These are phyloP conservation scores for Avena insularis DNA, from an alignment of 176 grass and related monocot genomes.

Conservation along the genomic window DNA sequence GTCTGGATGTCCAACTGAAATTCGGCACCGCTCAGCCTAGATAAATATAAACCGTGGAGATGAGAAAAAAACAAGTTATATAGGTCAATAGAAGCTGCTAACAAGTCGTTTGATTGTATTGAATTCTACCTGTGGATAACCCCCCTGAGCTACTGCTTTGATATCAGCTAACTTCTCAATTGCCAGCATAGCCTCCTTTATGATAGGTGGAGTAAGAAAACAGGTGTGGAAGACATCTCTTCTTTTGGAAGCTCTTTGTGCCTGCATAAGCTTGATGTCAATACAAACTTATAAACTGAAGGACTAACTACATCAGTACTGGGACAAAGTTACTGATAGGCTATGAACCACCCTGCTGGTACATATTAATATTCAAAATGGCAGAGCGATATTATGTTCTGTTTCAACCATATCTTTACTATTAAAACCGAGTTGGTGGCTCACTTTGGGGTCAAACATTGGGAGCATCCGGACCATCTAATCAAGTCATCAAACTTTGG, in stretches of 20 bases:
- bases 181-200: conserved; percentile 66
- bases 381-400: not conserved
- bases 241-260: conserved; percentile 61
- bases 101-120: conserved; percentile 22
- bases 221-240: conserved; percentile 77
- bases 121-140: conserved; percentile 80
- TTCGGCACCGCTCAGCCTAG: conserved; percentile 83
- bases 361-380: conserved; percentile 1
- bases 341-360: not conserved
- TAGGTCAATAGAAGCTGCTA: conserved; percentile 16
- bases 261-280: conserved; percentile 51
- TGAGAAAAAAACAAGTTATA: conserved; percentile 30
- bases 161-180: conserved; percentile 80
- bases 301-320: conserved; percentile 11
- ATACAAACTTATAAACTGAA: not conserved
- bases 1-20: conserved; percentile 81
- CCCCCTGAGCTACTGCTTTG: conserved; percentile 85
- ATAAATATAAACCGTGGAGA: conserved; percentile 22
- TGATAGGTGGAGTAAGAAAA: conserved; percentile 84
- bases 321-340: not conserved
- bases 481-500: too few relatives aligned
- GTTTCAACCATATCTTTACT: not conserved
- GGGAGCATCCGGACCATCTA: too few relatives aligned
- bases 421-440: too few relatives aligned
- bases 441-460: too few relatives aligned